These are phyloP conservation scores for Alternaria hordeiaustralica DNA, from an alignment of 2,329 filamentous ascomycete genomes.

Conservation along the genomic window DNA sequence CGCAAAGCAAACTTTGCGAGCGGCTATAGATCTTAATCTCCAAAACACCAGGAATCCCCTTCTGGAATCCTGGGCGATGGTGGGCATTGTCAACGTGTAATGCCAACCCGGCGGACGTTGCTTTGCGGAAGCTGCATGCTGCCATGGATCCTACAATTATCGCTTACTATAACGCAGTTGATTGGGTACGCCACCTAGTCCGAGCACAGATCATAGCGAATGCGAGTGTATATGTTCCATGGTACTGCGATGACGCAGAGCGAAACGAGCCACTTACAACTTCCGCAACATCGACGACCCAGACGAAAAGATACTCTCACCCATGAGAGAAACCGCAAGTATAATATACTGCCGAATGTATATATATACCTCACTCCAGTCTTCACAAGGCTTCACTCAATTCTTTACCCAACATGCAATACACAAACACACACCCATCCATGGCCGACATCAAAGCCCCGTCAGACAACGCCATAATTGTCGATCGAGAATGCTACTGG, in stretches of 20 bases:
- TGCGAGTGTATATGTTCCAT: neutral
- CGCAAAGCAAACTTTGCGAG: no score
- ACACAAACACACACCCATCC: neutral
- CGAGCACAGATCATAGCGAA: neutral
- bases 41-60: no score
- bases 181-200: neutral
- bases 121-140: no score
- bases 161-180: neutral
- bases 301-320: neutral
- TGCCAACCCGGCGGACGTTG: no score
- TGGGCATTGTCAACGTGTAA: no score
- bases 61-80: no score
- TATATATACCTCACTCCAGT: neutral
- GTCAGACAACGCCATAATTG: neutral
- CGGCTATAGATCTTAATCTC: no score
- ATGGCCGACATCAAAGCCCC: neutral
- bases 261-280: neutral
- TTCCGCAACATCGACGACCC: neutral
- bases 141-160: neutral
- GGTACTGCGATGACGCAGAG: neutral
- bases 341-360: neutral
- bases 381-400: neutral
- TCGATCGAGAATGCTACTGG: neutral
- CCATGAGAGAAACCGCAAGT: neutral
- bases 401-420: neutral